Conservation (phyloP, 768 basidiomycete species). For the Russula lepida region DNA sequence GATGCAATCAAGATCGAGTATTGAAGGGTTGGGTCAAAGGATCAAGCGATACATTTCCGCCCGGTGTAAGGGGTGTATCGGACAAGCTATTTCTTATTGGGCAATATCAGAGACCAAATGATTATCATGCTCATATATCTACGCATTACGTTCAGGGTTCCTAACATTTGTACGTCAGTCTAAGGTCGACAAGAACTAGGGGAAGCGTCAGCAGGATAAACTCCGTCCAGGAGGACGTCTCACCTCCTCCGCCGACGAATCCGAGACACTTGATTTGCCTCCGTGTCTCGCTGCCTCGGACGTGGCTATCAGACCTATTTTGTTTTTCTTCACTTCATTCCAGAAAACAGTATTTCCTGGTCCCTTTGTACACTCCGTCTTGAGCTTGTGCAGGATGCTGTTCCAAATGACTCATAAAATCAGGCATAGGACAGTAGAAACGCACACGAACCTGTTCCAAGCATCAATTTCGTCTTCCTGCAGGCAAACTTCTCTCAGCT, state of each 20-base stretch:
- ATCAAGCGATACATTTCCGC: neutral
- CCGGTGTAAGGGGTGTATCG: neutral
- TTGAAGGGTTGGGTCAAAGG: neutral
- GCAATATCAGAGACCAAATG: neutral
- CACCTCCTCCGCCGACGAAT: conserved; percentile 48
- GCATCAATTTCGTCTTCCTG: conserved; percentile 78
- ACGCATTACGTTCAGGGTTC: neutral
- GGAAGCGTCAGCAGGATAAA: neutral
- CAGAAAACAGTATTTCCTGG: conserved; percentile 66
- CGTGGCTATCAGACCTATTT: conserved; percentile 56
- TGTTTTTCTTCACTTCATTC: conserved; percentile 39
- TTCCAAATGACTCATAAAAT: neutral
- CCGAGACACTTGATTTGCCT: conserved; percentile 48
- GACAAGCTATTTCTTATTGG: neutral
- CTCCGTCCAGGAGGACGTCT: conserved; percentile 16
- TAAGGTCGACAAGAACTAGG: conserved; percentile 11
- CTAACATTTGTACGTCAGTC: neutral
- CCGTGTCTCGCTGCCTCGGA: conserved; percentile 54
- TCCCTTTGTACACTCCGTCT: conserved; percentile 41
- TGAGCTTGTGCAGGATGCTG: conserved; percentile 58
- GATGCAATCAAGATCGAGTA: neutral
- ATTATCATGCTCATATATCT: neutral
- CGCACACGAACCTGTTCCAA: conserved; percentile 61
- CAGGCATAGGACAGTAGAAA: neutral
- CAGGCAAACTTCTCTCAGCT: conserved; percentile 51